A percentile compares a stretch with the other conserved stretches of the same genome.
phyloP scores from a whole-genome alignment of 169 alveolate genomes.

The Plasmodium adleri region DNA sequence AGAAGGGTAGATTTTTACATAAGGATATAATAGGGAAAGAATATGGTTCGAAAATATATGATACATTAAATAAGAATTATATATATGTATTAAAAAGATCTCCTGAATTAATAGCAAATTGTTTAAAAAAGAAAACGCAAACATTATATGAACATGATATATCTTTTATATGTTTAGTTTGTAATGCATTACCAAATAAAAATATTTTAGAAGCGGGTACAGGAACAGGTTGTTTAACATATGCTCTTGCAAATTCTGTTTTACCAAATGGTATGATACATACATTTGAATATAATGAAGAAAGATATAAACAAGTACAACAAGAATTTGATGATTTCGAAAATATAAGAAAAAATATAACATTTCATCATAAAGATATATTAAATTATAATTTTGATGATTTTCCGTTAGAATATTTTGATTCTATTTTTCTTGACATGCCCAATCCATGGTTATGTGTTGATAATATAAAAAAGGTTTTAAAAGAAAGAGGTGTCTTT shows the following conservation, averaged over 20 bases:
- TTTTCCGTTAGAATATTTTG: constrained; percentile 78
- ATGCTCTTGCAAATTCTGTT: constrained; percentile 88
- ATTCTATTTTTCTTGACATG: constrained; percentile 91
- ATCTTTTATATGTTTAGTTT: constrained; percentile 88
- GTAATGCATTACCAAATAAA: constrained; percentile 91
- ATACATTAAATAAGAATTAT: constrained; percentile 43
- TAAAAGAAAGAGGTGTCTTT: constrained; percentile 86
- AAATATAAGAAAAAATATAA: constrained; percentile 42
- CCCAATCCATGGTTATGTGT: constrained; percentile 94
- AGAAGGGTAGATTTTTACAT: constrained; percentile 69
- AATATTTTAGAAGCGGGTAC: constrained; percentile 92
- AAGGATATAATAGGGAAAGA: constrained; percentile 72
- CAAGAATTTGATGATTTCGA: constrained; percentile 78
- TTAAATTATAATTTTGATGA: constrained; percentile 75
- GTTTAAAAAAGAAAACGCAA: constrained; percentile 90
- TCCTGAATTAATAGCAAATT: constrained; percentile 86
- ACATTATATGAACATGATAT: constrained; percentile 93
- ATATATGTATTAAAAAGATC: constrained; percentile 74
- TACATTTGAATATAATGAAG: constrained; percentile 91
- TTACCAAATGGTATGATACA: constrained; percentile 89
- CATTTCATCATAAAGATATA: constrained; percentile 86
- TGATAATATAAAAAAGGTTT: constrained; percentile 82
- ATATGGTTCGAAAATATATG: constrained; percentile 79
- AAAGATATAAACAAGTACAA: constrained; percentile 86
- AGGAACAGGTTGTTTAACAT: constrained; percentile 93